Evolutionary conservation across 495 filamentous ascomycete genomes (phyloP), one percentile per base, ranked within the genome.

Genomic region (Aspergillus sclerotiicarbonarius): DNA sequence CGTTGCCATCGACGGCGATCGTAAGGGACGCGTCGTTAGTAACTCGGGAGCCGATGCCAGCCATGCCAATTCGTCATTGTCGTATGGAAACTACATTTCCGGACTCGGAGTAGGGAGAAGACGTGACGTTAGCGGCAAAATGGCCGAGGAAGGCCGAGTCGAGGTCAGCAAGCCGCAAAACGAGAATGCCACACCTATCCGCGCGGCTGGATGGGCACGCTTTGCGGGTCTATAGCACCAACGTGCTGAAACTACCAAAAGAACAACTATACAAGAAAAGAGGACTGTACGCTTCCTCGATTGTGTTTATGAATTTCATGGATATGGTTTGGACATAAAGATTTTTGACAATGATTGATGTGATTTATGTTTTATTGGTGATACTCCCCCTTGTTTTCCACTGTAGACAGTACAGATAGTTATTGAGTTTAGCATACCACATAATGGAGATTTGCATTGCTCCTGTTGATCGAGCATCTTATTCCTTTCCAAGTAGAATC

Each of bases 71-170:
- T 65, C 72, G 1, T 41, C 65, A 76, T 59, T 71, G 74, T 67
- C 84, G 73, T 63, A 87, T 74, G 68, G 87, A 33, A 74, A 87
- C 64, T 87, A 84, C 58, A 81, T 84, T 21, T 70, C 81, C 13
- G 80, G 78, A 16, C 63, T 76, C 55, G 74, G 69, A 55, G 76
- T 68, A 64, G 76, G 70, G 57, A 73, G 71, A 62, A 69, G 75
- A 62, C 78, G 91, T 51, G 86, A 90, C 62, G 90, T 93, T 9
- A 94, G 90, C 64, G 92, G 91, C 3, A 90, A 90, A 71, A 74
- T 90, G 47, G 92, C 86, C 1, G 92, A 96, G 72, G 92, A 96
- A 71, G 92, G 92, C 1, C 76, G 87, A 41, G 83, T 82, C 3
- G 78, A 79, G 9, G 65, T 61, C 32, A 53, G 13, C 39, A 50